phyloP scores from a whole-genome alignment of 2,329 filamentous ascomycete genomes.

The Daldinia sp. region DNA sequence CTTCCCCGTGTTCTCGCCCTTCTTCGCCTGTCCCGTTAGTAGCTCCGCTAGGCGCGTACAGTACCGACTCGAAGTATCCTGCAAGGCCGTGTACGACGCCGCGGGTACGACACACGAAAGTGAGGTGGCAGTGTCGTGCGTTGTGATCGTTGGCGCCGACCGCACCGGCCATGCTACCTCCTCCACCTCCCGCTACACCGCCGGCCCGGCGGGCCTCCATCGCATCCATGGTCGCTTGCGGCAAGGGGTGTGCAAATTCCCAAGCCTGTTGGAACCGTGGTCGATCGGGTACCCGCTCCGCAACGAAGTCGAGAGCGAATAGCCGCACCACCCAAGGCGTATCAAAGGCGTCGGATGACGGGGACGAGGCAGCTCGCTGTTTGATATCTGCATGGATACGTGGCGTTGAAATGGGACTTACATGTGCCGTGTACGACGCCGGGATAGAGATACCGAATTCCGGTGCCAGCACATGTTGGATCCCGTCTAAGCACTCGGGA shows the following conservation, averaged over 20 bases:
- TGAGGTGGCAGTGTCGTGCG: slow-evolving; percentile 79
- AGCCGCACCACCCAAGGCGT: slow-evolving; percentile 96
- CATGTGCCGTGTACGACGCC: slow-evolving; percentile 89
- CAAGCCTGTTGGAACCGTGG: slow-evolving; percentile 80
- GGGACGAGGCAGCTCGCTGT: slow-evolving; percentile 58
- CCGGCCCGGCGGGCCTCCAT: slow-evolving; percentile 70
- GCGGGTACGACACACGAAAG: slow-evolving; percentile 81
- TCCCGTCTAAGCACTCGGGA: slow-evolving; percentile 95
- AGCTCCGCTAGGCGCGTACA: slow-evolving; percentile 71
- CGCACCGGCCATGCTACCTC: slow-evolving; percentile 78
- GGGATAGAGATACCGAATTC: slow-evolving; percentile 93
- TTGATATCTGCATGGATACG: slow-evolving; percentile 85
- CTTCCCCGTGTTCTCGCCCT: slow-evolving; percentile 51
- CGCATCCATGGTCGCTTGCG: slow-evolving; percentile 66
- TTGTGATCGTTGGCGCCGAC: slow-evolving; percentile 94
- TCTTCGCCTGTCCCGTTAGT: slow-evolving; percentile 48
- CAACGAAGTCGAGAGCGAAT: slow-evolving; percentile 88
- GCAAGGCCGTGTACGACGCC: slow-evolving; percentile 91
- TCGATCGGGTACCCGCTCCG: slow-evolving; percentile 69
- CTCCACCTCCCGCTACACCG: slow-evolving; percentile 74
- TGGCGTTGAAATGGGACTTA: slow-evolving; percentile 91
- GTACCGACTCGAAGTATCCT: slow-evolving; percentile 96
- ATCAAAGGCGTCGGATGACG: slow-evolving; percentile 73
- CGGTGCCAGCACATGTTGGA: slow-evolving; percentile 86
- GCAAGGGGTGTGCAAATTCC: slow-evolving; percentile 84